These are phyloP conservation scores for Komagataella mondaviorum DNA, from an alignment of 805 yeast species.

Conservation along the genomic window DNA sequence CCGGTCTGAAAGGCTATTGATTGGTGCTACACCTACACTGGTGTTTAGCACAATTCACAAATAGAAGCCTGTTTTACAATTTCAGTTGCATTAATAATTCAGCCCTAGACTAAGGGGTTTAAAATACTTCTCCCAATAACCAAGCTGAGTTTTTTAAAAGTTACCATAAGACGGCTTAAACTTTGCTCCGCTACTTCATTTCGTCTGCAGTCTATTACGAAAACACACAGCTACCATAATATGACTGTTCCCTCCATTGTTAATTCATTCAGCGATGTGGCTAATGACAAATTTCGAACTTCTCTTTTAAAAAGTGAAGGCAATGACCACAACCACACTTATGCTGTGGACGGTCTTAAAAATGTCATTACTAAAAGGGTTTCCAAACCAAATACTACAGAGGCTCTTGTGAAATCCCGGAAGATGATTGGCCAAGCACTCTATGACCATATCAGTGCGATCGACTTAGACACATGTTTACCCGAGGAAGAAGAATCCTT, in stretches of 20 bases:
- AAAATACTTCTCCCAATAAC: background rate
- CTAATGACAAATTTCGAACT: background rate
- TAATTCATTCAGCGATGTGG: background rate
- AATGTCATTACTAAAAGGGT: background rate
- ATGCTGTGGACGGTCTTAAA: background rate
- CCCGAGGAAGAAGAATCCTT: constrained; percentile 81
- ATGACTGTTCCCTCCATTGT: background rate
- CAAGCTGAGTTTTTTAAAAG: background rate
- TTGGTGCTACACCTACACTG: background rate
- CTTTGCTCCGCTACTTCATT: background rate
- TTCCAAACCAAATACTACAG: background rate
- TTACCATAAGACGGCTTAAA: background rate
- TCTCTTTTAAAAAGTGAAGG: background rate
- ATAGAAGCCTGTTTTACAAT: background rate
- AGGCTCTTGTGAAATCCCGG: constrained; percentile 10
- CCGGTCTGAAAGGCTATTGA: background rate
- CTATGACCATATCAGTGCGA: constrained; percentile 20
- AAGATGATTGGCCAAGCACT: constrained; percentile 25
- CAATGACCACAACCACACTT: background rate
- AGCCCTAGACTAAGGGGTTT: background rate
- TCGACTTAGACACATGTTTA: constrained; percentile 45
- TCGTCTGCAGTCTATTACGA: background rate
- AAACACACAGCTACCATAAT: background rate
- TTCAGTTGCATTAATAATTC: background rate
- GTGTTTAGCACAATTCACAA: background rate